A percentile compares a stretch with the other conserved stretches of the same genome.
Conservation (phyloP, 1,284 basidiomycete species). For the Sanguinoderma infundibulare region DNA sequence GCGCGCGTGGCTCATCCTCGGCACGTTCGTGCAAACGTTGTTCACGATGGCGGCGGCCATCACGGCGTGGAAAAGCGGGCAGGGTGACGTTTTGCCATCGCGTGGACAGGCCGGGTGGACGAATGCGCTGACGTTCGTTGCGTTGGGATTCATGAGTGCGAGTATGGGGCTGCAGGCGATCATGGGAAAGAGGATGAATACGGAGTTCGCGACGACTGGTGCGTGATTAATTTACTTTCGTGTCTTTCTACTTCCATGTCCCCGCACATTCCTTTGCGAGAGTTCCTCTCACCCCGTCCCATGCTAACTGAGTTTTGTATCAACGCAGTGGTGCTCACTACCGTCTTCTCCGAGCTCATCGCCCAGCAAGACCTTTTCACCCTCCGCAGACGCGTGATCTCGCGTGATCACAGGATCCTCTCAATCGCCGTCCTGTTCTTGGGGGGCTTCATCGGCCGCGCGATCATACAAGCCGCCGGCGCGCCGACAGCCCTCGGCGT, state of each 20-base stretch:
- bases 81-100: slow-evolving; percentile 53
- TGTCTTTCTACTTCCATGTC: background rate
- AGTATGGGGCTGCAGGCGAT: slow-evolving; percentile 83
- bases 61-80: slow-evolving; percentile 64
- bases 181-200: slow-evolving; percentile 79
- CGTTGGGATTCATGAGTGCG: slow-evolving; percentile 77
- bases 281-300: too few species aligned
- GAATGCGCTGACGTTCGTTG: slow-evolving; percentile 65
- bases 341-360: slow-evolving; percentile 86
- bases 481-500: slow-evolving; percentile 73
- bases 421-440: slow-evolving; percentile 71
- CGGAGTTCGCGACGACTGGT: slow-evolving; percentile 81
- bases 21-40: slow-evolving; percentile 75
- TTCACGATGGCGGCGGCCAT: slow-evolving; percentile 76
- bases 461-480: slow-evolving; percentile 65
- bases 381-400: slow-evolving; percentile 51
- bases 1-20: slow-evolving; percentile 74
- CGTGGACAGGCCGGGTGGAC: slow-evolving; percentile 69
- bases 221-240: slow-evolving; percentile 30
- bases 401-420: slow-evolving; percentile 76
- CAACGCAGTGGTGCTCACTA: slow-evolving; percentile 66
- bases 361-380: slow-evolving; percentile 76
- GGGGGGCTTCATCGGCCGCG: slow-evolving; percentile 75
- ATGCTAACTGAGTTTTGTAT: background rate
- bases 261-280: too few species aligned